Evolutionary conservation across 495 filamentous ascomycete genomes (phyloP), one percentile per base, ranked within the genome.

Genomic region (Penicillium ochrochloron): DNA sequence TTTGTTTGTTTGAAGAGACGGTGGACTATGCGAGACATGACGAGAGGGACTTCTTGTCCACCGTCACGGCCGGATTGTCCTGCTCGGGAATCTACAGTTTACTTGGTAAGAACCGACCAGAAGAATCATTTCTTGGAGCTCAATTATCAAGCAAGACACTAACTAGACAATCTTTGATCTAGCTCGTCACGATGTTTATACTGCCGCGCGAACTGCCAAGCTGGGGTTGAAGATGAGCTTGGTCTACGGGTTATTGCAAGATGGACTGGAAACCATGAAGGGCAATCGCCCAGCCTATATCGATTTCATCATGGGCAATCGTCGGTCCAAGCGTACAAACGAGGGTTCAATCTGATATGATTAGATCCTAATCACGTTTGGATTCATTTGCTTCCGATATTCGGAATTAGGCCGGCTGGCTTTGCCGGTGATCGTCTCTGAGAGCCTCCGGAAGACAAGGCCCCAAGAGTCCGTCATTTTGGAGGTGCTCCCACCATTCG

Each of bases 31-130:
- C 90, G 54, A 86, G 90, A 37, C 86, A 80, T 58, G 60, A 70
- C n/a, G 57, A 70, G 57, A 37, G 65, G 31, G 65, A 67, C 52
- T 70, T 65, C 50, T 31, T 70, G 23, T 70, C 68, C 0, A 70
- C 65, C 0, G 65, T 68, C 17, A 70, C 91, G 34, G 93, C 96
- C 33, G 92, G 90, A 46, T 74, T 97, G 73, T 88, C 89, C 8
- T 87, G 92, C 39, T 90, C 92, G 21, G 94, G 95, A 3, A 86
- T 86, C 6, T 97, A 97, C 78, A 96, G 93, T 76, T 77, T 92
- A 53, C 89, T 92, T 84, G 91, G 93, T 96, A 82, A 64, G 89
- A 79, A 15, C 14, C 17, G 21, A 23, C 6, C 15, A 9, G n/a
- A 25, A 27, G 23, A 27, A 5, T 8, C 48, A 8, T 9, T 31